These are phyloP conservation scores for Linanthus parryae DNA, from an alignment of 148 eudicot genomes.

Conservation along the genomic window DNA sequence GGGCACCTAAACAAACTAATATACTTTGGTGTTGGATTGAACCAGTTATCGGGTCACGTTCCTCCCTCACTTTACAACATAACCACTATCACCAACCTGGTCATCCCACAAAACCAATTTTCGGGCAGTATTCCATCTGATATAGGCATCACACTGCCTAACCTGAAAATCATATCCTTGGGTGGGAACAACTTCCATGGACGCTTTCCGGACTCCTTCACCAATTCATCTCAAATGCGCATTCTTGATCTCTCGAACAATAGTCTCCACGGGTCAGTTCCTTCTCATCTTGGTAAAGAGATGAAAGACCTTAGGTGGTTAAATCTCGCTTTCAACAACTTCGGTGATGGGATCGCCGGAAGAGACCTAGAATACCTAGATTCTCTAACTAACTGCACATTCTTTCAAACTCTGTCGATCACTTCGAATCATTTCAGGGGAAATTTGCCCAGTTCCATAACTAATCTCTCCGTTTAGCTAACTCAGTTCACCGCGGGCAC, in stretches of 20 bases:
- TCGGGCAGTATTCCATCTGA: not conserved
- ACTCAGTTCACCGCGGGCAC: not conserved
- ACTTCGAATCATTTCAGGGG: not conserved
- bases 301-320: not conserved
- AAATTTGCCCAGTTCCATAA: not conserved
- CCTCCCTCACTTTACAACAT: not conserved
- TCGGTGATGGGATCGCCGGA: not conserved
- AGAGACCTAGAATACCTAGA: not conserved
- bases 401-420: not conserved
- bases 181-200: not conserved
- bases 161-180: not conserved
- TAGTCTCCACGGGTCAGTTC: not conserved
- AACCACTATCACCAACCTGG: not conserved
- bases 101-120: not conserved
- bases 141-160: not conserved
- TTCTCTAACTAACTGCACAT: constrained; percentile 1
- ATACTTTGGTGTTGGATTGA: not conserved
- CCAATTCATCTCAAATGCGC: not conserved
- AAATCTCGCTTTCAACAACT: not conserved
- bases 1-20: not conserved
- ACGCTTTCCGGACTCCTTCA: not conserved
- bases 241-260: not conserved
- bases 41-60: not conserved
- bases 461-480: not conserved
- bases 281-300: not conserved